These are phyloP conservation scores for Coprinopsis sp. DNA, from an alignment of 768 basidiomycete species.

Conservation along the genomic window DNA sequence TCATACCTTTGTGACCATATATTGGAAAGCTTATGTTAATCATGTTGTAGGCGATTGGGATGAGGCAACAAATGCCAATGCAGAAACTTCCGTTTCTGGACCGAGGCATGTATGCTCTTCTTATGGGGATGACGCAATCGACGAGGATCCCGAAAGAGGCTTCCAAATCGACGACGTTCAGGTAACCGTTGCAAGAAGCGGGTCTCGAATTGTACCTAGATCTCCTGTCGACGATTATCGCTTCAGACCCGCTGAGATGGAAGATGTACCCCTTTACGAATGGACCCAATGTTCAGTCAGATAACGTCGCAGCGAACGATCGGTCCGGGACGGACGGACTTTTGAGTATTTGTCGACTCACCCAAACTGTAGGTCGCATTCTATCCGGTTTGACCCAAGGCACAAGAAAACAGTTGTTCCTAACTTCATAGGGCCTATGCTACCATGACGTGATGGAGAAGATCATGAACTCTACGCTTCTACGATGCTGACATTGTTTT, in stretches of 20 bases:
- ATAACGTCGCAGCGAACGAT: background rate
- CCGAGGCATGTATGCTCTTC: too few relatives aligned
- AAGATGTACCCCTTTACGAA: background rate
- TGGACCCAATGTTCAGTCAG: background rate
- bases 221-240: background rate
- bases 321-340: background rate
- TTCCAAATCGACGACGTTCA: background rate
- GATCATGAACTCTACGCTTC: slow-evolving; percentile 28
- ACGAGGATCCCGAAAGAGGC: background rate
- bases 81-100: too few relatives aligned
- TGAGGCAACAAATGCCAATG: background rate
- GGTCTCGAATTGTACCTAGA: background rate
- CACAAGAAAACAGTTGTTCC: slow-evolving; percentile 16
- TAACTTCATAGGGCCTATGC: slow-evolving; percentile 21
- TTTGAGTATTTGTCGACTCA: background rate
- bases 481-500: slow-evolving; percentile 23
- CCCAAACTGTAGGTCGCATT: background rate
- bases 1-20: slow-evolving; percentile 1
- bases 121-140: background rate
- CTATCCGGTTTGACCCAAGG: background rate
- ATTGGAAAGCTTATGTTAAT: background rate
- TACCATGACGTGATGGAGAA: slow-evolving; percentile 23
- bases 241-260: background rate
- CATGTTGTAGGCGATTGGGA: background rate
- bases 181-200: background rate